Evolutionary conservation across 495 filamentous ascomycete species (phyloP).

Genomic region (Tuber brumale): DNA sequence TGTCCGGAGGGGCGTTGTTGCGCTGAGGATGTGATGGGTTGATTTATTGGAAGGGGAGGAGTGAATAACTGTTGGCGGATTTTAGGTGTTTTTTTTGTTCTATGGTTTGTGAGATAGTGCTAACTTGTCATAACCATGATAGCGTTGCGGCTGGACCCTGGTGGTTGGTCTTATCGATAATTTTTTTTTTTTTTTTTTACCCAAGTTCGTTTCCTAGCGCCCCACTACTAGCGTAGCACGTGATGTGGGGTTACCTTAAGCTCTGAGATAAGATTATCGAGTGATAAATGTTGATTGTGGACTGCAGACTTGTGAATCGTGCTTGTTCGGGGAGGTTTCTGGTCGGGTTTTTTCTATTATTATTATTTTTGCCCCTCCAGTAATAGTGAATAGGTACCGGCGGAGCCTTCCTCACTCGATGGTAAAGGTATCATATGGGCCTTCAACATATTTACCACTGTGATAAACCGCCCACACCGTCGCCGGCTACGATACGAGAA

Average conservation of each 20-base stretch:
- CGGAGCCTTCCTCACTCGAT: background rate
- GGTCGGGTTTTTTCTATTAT: background rate
- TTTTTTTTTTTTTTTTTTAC: no score
- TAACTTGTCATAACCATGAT: background rate
- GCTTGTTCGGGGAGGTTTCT: background rate
- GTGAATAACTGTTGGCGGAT: no score
- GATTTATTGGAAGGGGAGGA: background rate
- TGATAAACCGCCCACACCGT: background rate
- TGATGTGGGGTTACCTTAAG: background rate
- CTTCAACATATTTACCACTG: background rate
- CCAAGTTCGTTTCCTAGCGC: background rate
- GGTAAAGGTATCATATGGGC: background rate
- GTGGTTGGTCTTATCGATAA: constrained; percentile 5
- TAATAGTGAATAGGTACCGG: background rate
- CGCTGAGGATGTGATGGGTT: constrained; percentile 6
- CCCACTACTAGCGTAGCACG: background rate
- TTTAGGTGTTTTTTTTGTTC: constrained; percentile 1
- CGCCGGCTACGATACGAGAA: background rate
- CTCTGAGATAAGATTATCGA: background rate
- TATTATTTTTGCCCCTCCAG: background rate
- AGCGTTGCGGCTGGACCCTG: background rate
- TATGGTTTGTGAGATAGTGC: background rate
- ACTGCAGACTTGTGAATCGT: background rate
- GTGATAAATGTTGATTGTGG: background rate
- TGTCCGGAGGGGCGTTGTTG: background rate